phyloP scores from a whole-genome alignment of 306 rosid genomes.

The Morella rubra region DNA sequence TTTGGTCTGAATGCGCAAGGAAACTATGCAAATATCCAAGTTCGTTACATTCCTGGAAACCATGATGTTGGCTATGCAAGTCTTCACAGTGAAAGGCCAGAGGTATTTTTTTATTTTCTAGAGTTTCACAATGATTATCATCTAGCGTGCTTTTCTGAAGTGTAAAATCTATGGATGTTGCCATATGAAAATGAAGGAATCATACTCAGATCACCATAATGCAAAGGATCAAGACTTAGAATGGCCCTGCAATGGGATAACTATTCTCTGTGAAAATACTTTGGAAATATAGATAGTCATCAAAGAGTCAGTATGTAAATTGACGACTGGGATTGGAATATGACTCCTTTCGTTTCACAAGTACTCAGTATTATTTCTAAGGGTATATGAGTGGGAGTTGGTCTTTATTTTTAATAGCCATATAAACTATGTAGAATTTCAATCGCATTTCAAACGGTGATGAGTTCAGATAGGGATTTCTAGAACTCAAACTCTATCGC shows the following conservation, averaged over 20 bases:
- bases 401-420: background rate
- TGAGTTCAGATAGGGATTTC: constrained; percentile 12
- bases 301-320: background rate
- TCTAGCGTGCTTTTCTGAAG: constrained; percentile 7
- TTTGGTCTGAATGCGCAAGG: constrained; percentile 55
- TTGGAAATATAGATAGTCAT: background rate
- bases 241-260: background rate
- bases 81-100: constrained; percentile 45
- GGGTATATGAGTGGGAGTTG: background rate
- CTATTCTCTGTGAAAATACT: background rate
- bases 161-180: background rate
- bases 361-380: background rate
- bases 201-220: background rate
- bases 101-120: constrained; percentile 45
- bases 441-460: background rate
- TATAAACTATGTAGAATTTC: background rate
- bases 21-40: constrained; percentile 41
- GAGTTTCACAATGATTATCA: background rate
- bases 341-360: background rate
- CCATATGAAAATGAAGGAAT: constrained; percentile 13
- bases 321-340: background rate
- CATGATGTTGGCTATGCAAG: constrained; percentile 80
- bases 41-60: constrained; percentile 69
- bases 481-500: background rate
- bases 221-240: background rate